phyloP scores from a whole-genome alignment of 2,329 filamentous ascomycete species.

The Paecilomyces fulvus region DNA sequence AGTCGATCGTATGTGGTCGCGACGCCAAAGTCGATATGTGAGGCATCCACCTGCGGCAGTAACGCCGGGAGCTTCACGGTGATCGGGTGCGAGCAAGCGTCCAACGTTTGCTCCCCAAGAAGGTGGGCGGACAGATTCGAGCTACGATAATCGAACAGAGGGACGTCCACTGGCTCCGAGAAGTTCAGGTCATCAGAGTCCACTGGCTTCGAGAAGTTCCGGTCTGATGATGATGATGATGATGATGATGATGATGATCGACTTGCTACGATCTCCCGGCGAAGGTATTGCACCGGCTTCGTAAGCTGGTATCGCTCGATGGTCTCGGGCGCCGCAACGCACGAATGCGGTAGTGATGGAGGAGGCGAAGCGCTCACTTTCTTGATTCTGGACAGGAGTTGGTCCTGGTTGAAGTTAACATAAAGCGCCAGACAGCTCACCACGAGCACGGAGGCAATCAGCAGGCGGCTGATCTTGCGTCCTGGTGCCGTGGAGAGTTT shows the following conservation, averaged over 20 bases:
- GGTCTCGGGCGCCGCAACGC: neutral
- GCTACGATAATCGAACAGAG: slow-evolving; percentile 4
- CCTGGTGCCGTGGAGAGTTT: neutral
- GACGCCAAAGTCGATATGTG: slow-evolving; percentile 50
- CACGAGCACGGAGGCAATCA: neutral
- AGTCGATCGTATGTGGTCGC: slow-evolving; percentile 47
- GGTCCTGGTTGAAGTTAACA: neutral
- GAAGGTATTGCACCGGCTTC: neutral
- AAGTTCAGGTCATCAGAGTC: slow-evolving; percentile 1
- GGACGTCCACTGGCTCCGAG: slow-evolving; percentile 2
- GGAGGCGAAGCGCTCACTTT: neutral
- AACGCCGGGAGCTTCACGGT: slow-evolving; percentile 40
- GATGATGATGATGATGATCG: slow-evolving; percentile 3
- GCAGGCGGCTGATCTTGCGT: neutral
- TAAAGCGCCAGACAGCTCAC: neutral
- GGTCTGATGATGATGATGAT: too few relatives aligned
- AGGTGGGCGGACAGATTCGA: neutral
- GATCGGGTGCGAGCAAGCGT: slow-evolving; percentile 37
- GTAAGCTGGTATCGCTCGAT: neutral
- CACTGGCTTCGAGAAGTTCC: slow-evolving; percentile 1
- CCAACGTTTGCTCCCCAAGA: slow-evolving; percentile 10
- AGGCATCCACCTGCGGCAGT: slow-evolving; percentile 35
- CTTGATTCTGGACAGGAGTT: neutral
- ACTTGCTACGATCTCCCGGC: neutral
- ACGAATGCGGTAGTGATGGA: neutral